Percentiles rank a stretch among this genome's conserved stretches.
These are phyloP conservation scores for Solanum tarijense DNA, from an alignment of 257 asterid genomes.

Conservation along the genomic window DNA sequence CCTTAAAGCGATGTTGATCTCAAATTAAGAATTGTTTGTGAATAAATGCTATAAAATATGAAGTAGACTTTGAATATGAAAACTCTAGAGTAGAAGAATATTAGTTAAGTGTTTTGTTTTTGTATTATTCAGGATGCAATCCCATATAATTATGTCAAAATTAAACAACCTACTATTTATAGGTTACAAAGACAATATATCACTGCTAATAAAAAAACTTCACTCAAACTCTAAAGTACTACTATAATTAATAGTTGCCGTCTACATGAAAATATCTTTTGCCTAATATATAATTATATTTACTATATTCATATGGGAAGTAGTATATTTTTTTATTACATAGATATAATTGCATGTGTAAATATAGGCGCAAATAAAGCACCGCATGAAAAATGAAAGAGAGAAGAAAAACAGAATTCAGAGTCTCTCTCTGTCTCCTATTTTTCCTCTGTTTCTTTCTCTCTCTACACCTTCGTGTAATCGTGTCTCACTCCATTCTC, in stretches of 20 bases:
- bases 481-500: constrained; percentile 26
- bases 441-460: background rate
- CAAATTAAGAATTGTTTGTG: background rate
- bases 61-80: background rate
- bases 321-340: too few species aligned
- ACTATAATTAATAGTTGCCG: background rate
- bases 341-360: background rate
- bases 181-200: background rate
- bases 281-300: too few species aligned
- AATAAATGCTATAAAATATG: too few species aligned
- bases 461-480: constrained; percentile 6
- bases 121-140: background rate
- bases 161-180: background rate
- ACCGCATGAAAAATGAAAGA: background rate
- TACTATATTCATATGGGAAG: background rate
- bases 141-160: background rate
- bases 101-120: background rate
- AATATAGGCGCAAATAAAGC: background rate
- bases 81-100: background rate
- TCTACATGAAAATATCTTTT: background rate
- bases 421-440: background rate
- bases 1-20: background rate
- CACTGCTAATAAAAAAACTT: background rate
- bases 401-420: background rate
- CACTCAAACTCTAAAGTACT: background rate